Evolutionary conservation across 1,139 yeast species (phyloP).

Genomic region (Yamadazyma kanchanaburiensis): DNA sequence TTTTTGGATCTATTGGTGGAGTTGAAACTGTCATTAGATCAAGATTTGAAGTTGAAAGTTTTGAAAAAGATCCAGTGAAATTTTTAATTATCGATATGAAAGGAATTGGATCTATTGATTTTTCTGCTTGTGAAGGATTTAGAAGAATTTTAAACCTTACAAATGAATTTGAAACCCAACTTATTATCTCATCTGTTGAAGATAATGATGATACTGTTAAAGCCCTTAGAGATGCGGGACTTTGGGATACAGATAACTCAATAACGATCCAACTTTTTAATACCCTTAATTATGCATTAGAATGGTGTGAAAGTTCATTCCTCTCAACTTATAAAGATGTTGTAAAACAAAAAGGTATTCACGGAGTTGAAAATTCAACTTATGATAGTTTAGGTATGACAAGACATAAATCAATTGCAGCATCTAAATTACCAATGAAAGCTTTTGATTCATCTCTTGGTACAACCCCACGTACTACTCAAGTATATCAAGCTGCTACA

Average conservation of each 20-base stretch:
- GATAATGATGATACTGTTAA: constrained; percentile 60
- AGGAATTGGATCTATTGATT: constrained; percentile 79
- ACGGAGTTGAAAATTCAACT: constrained; percentile 4
- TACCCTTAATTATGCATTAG: constrained; percentile 82
- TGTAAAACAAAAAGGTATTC: constrained; percentile 17
- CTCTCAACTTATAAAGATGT: constrained; percentile 58
- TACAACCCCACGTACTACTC: constrained; percentile 60
- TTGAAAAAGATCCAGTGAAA: constrained; percentile 57
- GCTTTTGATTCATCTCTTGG: constrained; percentile 11
- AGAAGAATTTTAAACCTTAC: constrained; percentile 79
- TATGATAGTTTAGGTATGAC: constrained; percentile 15
- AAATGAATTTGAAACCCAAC: constrained; percentile 63
- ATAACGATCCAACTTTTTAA: constrained; percentile 59
- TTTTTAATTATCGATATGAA: constrained; percentile 83
- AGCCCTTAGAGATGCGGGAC: constrained; percentile 69
- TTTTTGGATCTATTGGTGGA: constrained; percentile 93
- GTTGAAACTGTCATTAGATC: constrained; percentile 73
- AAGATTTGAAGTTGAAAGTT: constrained; percentile 59
- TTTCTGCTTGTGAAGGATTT: constrained; percentile 95
- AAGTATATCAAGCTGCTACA: constrained; percentile 61
- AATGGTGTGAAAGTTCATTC: constrained; percentile 95
- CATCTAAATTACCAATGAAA: constrained; percentile 9
- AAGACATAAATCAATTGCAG: constrained; percentile 13
- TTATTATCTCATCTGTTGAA: constrained; percentile 74
- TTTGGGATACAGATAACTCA: constrained; percentile 48